Evolutionary conservation across 2,329 filamentous ascomycete species (phyloP).

Genomic region (Cladophialophora exuberans): DNA sequence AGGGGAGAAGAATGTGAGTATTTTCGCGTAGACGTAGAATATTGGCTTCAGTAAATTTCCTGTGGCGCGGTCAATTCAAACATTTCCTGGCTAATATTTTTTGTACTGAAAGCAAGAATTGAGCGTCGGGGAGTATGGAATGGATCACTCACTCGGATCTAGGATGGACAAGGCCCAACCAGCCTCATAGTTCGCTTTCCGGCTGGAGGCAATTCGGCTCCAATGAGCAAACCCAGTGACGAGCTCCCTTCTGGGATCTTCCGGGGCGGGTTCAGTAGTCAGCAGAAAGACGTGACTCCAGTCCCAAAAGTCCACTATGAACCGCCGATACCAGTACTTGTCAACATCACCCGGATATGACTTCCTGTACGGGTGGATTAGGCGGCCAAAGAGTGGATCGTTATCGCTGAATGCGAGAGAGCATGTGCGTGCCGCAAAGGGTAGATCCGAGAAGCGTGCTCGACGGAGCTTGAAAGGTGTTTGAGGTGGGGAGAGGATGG

Average conservation of each 20-base stretch:
- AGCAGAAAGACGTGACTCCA: constrained; percentile 29
- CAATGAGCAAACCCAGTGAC: constrained; percentile 30
- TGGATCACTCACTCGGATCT: constrained; percentile 27
- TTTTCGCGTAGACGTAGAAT: constrained; percentile 43
- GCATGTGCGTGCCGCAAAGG: constrained; percentile 19
- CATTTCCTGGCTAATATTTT: neutral
- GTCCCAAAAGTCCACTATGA: constrained; percentile 30
- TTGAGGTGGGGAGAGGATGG: neutral
- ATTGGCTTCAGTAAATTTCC: constrained; percentile 43
- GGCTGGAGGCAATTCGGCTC: constrained; percentile 25
- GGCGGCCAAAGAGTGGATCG: constrained; percentile 30
- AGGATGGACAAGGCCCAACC: constrained; percentile 27
- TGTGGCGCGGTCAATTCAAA: neutral
- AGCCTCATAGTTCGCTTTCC: constrained; percentile 21
- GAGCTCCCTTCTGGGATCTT: constrained; percentile 9
- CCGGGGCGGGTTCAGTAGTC: constrained; percentile 16
- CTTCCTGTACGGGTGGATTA: constrained; percentile 28
- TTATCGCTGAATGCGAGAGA: constrained; percentile 28
- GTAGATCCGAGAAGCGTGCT: constrained; percentile 26
- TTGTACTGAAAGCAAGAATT: neutral
- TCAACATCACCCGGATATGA: constrained; percentile 25
- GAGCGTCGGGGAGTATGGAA: neutral
- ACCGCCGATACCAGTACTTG: constrained; percentile 32
- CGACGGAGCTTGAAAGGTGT: constrained; percentile 20
- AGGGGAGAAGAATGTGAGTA: constrained; percentile 30